Evolutionary conservation across 164 flowering plant species (phyloP).

Genomic region (Akebia trifoliata): DNA sequence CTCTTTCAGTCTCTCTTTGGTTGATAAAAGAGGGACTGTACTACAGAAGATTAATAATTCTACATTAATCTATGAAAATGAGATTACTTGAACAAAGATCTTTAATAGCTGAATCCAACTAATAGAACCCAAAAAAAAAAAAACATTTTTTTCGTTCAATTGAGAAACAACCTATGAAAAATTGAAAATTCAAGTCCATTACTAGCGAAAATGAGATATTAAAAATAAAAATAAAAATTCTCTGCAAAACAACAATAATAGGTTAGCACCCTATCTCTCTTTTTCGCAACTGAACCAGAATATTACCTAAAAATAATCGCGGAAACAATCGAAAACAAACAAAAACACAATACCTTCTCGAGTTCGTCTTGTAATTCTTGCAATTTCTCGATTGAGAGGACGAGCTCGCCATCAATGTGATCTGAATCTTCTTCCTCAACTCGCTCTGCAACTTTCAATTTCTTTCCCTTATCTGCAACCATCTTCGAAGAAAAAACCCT

Average conservation of each 20-base stretch:
- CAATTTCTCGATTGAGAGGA: constrained; percentile 45
- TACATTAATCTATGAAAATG: neutral
- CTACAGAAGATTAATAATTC: too few species aligned
- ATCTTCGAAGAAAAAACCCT: constrained; percentile 20
- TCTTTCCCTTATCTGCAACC: constrained; percentile 40
- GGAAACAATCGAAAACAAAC: neutral
- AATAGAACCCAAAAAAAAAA: neutral
- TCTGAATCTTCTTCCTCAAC: constrained; percentile 32
- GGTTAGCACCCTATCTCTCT: too few species aligned
- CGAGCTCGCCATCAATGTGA: constrained; percentile 40
- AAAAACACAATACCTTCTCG: constrained; percentile 30
- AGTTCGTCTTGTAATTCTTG: constrained; percentile 54
- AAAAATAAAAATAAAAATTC: too few species aligned
- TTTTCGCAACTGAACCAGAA: too few species aligned
- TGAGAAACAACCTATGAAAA: too few species aligned
- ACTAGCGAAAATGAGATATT: too few species aligned
- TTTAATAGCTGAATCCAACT: neutral
- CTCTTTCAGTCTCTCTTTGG: too few species aligned
- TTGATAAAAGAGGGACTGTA: too few species aligned
- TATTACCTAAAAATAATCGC: neutral
- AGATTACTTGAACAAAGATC: neutral
- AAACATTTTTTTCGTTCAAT: too few species aligned
- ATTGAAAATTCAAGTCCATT: too few species aligned
- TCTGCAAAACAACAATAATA: too few species aligned
- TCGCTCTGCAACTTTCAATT: constrained; percentile 25